phyloP scores from a whole-genome alignment of 2,329 filamentous ascomycete genomes.

The Coniella vitis region DNA sequence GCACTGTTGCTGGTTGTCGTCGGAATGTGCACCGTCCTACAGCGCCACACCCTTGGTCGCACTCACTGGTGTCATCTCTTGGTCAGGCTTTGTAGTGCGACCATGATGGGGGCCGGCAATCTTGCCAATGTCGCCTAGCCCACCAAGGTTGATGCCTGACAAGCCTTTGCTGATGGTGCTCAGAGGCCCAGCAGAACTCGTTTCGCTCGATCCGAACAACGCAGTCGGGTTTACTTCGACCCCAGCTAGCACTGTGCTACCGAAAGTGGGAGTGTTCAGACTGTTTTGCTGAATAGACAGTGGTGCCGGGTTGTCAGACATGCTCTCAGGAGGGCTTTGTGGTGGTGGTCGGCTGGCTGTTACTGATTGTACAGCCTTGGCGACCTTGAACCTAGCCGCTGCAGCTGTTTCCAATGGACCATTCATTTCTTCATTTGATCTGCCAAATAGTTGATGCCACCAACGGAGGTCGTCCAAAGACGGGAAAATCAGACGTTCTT shows the following conservation, averaged over 20 bases:
- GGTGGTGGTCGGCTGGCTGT: constrained; percentile 37
- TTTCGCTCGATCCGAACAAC: not conserved
- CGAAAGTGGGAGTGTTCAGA: constrained; percentile 10
- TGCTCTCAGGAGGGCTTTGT: constrained; percentile 22
- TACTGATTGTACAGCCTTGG: constrained; percentile 24
- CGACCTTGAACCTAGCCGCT: constrained; percentile 37
- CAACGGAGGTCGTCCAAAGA: constrained; percentile 72
- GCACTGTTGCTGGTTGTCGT: constrained; percentile 1
- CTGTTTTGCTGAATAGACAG: constrained; percentile 27
- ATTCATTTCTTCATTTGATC: constrained; percentile 92
- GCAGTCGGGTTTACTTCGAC: constrained; percentile 9
- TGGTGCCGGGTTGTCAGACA: constrained; percentile 22
- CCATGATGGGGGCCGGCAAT: not conserved
- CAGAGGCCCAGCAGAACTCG: not conserved
- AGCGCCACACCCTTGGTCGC: constrained; percentile 11
- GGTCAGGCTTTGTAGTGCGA: not conserved
- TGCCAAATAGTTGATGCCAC: constrained; percentile 87
- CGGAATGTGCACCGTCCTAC: constrained; percentile 16
- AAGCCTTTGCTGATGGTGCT: constrained; percentile 5
- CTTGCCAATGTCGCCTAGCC: not conserved
- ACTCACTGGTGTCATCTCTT: constrained; percentile 14
- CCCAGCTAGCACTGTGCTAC: constrained; percentile 12
- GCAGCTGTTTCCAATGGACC: constrained; percentile 50
- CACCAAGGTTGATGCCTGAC: constrained; percentile 5
- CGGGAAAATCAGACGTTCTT: constrained; percentile 80